Evolutionary conservation across 2,329 filamentous ascomycete genomes (phyloP), one percentile per base, ranked within the genome.

Genomic region (Aciculosporium take): DNA sequence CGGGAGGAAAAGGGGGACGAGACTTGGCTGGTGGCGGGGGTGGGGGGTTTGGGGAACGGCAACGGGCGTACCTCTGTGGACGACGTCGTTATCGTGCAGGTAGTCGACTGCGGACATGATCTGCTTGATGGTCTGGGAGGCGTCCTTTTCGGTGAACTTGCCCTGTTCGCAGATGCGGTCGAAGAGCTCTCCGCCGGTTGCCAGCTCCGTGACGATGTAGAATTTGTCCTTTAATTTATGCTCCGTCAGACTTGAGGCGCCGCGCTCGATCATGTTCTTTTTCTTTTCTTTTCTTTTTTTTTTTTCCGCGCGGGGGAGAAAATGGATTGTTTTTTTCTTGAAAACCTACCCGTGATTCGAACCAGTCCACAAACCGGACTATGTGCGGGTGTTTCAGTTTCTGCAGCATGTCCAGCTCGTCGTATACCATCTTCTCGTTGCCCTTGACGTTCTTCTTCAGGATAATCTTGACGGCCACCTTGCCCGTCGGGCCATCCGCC

Each of bases 381-480:
- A 98, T 98, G 64, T 96, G 86, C 40, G 86, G 84, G 61, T 98
- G 91, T 57, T 87, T 76, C 57, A 98, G 76, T 45, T 77, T 76
- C 65, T 95, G 87, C 49, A 98, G 74, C 78, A 98, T 87, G 51
- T 87, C 76, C 54, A 98, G 72, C 68, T 98, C 91, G 61, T 98
- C 91, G 61, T 94, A 91, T 31, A 98, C 91, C 91, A 98, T 98
- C 61, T 82, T 79, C 69, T 98, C 91, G 55, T 96, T 96, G 49
- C 88, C 89, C 62, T 88, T 93, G 59, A 98, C 89, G 64, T 94
- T 96, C 71, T 94, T 95, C 76, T 98, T 98, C 56, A 96, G 70
- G 62, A 98, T 98, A 61, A 98, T 96, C 73, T 98, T 98, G 64
- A 98, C 76, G 31, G 91, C 91, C 46, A 94, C 88, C 70, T 94